A percentile compares a stretch with the other conserved stretches of the same genome.
Evolutionary conservation across 1,284 basidiomycete genomes (phyloP).

Genomic region (Ganoderma lucidum): DNA sequence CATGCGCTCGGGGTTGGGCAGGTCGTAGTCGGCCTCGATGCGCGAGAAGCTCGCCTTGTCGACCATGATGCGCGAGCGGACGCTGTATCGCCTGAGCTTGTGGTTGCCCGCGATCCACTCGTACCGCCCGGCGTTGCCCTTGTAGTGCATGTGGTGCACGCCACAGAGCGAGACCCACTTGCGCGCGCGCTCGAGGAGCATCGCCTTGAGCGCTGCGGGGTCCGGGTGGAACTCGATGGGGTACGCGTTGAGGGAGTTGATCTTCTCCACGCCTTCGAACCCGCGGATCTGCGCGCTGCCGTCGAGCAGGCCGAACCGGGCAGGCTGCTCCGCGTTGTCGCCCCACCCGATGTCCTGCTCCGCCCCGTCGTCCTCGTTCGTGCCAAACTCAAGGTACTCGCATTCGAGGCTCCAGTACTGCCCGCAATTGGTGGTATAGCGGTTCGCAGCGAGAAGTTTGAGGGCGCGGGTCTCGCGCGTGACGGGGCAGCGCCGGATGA

Average conservation of each 20-base stretch:
- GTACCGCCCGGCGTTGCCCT: conserved; percentile 53
- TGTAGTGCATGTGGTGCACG: conserved; percentile 61
- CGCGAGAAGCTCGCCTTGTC: conserved; percentile 40
- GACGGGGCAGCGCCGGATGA: conserved; percentile 14
- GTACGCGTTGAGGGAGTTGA: conserved; percentile 55
- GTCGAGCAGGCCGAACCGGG: conserved; percentile 46
- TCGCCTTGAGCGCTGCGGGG: conserved; percentile 45
- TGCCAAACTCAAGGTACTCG: conserved; percentile 57
- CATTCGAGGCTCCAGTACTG: conserved; percentile 48
- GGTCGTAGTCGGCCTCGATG: conserved; percentile 16
- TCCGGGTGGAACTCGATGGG: conserved; percentile 58
- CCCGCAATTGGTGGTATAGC: conserved; percentile 40
- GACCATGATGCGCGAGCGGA: conserved; percentile 56
- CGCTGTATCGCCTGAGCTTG: conserved; percentile 53
- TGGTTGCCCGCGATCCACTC: conserved; percentile 25
- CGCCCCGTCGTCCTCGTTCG: conserved; percentile 33
- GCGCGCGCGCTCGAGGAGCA: conserved; percentile 54
- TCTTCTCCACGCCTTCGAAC: conserved; percentile 56
- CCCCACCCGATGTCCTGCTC: conserved; percentile 36
- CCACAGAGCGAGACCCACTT: conserved; percentile 60
- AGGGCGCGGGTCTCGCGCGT: conserved; percentile 54
- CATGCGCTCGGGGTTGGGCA: conserved; percentile 4
- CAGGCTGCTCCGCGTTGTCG: background rate
- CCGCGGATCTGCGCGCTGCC: conserved; percentile 46
- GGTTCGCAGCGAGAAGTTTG: conserved; percentile 46